Base-by-base conservation (phyloP, 768 basidiomycete genomes). In the Mycena metata region DNA sequence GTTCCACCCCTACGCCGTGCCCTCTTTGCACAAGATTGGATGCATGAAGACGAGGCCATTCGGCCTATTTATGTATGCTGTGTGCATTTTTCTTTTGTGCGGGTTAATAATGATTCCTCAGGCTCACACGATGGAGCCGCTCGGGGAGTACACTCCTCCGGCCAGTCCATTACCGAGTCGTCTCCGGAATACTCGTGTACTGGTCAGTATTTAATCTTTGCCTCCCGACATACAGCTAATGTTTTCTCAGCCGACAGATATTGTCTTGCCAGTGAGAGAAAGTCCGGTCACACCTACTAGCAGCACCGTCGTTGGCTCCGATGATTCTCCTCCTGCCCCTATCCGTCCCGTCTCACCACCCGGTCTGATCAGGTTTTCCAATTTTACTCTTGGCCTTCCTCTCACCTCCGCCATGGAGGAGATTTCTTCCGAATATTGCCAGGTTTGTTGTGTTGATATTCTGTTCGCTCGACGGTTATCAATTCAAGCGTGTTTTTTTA, bases 11-110 rank as follows among this genome's bases (percentile, higher is more conserved):
- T 52, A 12, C 24, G 26, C 15, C 51, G 51, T 10, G 35, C 7
- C 11, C 51, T 52, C 16, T 52, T 52, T 52, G 51, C 51, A 7
- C 51, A 52, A 26, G 51, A 52, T 16, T 3, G 3, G 16, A 9
- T 33, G 24, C 24, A 52, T n/a, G 51, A 52, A 16, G 51, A 52
- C 21, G 51, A 52, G 15, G 23, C 51, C 30, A 52, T 52, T 33
- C 30, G 51, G 17, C 51, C 51, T 10, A 36, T 52, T 33, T 33
- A 52, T 52, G 51, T 52, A 26, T 33, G 51, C n/a, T 36, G 12
- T 6, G 36, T 12, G 36, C 6, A 7, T 7, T 36, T 12, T 36
- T 12, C 36, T 7, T 6, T 12, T 36, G 36, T 7, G 17, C 26
- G 13, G 13, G 11, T n/a, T 19, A 15, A 6, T 52, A 16, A n/a